Evolutionary conservation across 2,329 filamentous ascomycete species (phyloP).

Genomic region (Colletotrichum trifolii): DNA sequence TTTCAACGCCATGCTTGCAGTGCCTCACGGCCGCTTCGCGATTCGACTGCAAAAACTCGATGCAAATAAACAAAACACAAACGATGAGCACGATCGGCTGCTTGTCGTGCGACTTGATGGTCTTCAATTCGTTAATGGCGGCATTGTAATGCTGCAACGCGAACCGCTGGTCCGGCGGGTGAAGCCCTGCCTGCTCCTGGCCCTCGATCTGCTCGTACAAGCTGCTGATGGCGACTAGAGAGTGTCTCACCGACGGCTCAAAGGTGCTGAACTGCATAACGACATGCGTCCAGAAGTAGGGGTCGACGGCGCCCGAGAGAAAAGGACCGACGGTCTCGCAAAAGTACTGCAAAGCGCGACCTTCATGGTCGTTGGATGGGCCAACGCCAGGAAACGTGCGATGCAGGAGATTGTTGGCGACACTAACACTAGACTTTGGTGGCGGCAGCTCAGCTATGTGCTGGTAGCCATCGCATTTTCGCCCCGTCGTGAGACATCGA

Average conservation of each 20-base stretch:
- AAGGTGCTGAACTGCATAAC: constrained; percentile 57
- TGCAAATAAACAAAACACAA: constrained; percentile 64
- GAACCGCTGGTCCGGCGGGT: constrained; percentile 43
- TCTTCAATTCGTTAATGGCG: constrained; percentile 56
- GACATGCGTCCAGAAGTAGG: constrained; percentile 56
- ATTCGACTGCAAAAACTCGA: constrained; percentile 59
- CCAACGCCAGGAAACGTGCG: constrained; percentile 33
- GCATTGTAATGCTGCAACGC: constrained; percentile 60
- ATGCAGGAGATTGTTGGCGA: constrained; percentile 29
- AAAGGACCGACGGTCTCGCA: constrained; percentile 48
- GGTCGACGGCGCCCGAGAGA: constrained; percentile 54
- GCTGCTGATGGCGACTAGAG: constrained; percentile 60
- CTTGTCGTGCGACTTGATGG: constrained; percentile 43
- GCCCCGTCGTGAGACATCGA: constrained; percentile 65
- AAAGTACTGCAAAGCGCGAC: constrained; percentile 48
- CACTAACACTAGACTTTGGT: constrained; percentile 36
- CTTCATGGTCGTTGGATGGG: constrained; percentile 28
- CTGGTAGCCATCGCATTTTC: constrained; percentile 66
- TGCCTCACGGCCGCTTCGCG: constrained; percentile 25
- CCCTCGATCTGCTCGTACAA: constrained; percentile 51
- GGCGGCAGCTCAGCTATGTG: constrained; percentile 38
- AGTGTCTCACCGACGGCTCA: constrained; percentile 60
- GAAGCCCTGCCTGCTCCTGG: not conserved
- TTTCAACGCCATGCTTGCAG: constrained; percentile 32
- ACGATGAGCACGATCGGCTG: constrained; percentile 51